Evolutionary conservation across 495 filamentous ascomycete genomes (phyloP).

Genomic region (Aspergillus nidulans): DNA sequence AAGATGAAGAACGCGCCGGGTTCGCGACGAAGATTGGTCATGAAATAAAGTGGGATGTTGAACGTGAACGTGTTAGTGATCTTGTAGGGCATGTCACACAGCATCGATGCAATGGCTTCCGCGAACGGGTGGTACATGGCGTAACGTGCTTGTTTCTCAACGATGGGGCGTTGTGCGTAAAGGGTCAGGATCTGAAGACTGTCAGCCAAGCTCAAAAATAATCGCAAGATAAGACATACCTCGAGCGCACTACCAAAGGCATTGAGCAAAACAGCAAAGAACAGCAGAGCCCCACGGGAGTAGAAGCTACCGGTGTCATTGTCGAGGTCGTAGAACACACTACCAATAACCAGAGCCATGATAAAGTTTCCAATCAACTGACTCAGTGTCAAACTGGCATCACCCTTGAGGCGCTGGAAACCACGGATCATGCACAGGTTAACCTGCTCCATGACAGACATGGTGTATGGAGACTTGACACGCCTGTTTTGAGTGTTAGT

Average conservation of each 20-base stretch:
- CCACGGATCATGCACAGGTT: slow-evolving; percentile 48
- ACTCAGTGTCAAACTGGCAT: slow-evolving; percentile 69
- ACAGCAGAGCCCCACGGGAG: slow-evolving; percentile 76
- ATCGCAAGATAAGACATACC: slow-evolving; percentile 29
- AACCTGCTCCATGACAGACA: slow-evolving; percentile 45
- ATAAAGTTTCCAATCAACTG: slow-evolving; percentile 74
- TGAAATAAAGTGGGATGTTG: slow-evolving; percentile 59
- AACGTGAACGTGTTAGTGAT: slow-evolving; percentile 48
- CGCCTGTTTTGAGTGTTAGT: slow-evolving; percentile 19
- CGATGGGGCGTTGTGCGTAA: slow-evolving; percentile 61
- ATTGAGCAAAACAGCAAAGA: slow-evolving; percentile 90
- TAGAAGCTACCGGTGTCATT: slow-evolving; percentile 69
- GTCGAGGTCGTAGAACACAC: slow-evolving; percentile 79
- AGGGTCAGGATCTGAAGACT: slow-evolving; percentile 51
- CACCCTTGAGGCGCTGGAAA: slow-evolving; percentile 61
- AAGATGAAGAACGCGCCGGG: slow-evolving; percentile 57
- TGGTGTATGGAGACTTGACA: slow-evolving; percentile 43
- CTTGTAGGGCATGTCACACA: slow-evolving; percentile 60
- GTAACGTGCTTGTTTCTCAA: slow-evolving; percentile 64
- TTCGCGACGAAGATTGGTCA: slow-evolving; percentile 50
- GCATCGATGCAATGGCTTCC: slow-evolving; percentile 57
- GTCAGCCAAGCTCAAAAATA: slow-evolving; percentile 8
- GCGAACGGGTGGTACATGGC: slow-evolving; percentile 64
- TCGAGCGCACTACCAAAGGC: slow-evolving; percentile 82
- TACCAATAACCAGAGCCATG: slow-evolving; percentile 81